Percentiles rank a stretch among this genome's conserved stretches.
phyloP scores from a whole-genome alignment of 371 early-diverging fungal species.

The Syncephalastrum contaminatum region DNA sequence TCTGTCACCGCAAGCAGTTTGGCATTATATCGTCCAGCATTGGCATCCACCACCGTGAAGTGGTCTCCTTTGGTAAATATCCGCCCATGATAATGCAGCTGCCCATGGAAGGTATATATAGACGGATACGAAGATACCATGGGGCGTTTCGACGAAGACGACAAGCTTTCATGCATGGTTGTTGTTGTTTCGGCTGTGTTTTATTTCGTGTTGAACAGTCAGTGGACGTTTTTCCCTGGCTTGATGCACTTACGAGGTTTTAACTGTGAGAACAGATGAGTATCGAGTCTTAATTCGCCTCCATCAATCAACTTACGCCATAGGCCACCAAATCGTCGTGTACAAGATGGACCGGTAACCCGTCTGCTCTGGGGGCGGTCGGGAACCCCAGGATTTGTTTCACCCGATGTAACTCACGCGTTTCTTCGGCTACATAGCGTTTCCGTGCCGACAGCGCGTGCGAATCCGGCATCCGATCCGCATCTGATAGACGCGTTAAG shows the following conservation, averaged over 20 bases:
- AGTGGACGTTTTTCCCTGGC: too few relatives aligned
- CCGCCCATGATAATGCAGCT: slow-evolving; percentile 24
- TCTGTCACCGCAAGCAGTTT: slow-evolving; percentile 23
- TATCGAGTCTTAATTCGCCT: neutral
- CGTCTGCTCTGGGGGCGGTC: slow-evolving; percentile 21
- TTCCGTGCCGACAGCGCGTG: slow-evolving; percentile 4
- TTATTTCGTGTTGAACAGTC: slow-evolving; percentile 1
- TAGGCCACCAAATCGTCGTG: slow-evolving; percentile 42
- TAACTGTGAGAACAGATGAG: neutral
- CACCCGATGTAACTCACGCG: slow-evolving; percentile 28
- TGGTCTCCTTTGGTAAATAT: slow-evolving; percentile 26
- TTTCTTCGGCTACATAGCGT: slow-evolving; percentile 15
- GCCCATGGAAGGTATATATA: slow-evolving; percentile 21
- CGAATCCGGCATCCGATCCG: slow-evolving; percentile 14
- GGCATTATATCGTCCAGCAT: slow-evolving; percentile 26
- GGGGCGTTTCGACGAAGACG: neutral
- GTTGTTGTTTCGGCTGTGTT: neutral
- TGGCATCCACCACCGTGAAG: slow-evolving; percentile 27
- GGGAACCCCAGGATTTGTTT: slow-evolving; percentile 37
- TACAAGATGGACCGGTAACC: slow-evolving; percentile 23
- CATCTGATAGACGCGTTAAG: slow-evolving; percentile 5
- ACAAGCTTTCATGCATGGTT: neutral
- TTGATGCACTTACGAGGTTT: too few relatives aligned
- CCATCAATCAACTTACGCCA: slow-evolving; percentile 27
- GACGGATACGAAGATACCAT: slow-evolving; percentile 2